Percentiles rank a stretch among this genome's conserved stretches.
phyloP scores from a whole-genome alignment of 352 stramenopile species.

The Pythium insidiosum region DNA sequence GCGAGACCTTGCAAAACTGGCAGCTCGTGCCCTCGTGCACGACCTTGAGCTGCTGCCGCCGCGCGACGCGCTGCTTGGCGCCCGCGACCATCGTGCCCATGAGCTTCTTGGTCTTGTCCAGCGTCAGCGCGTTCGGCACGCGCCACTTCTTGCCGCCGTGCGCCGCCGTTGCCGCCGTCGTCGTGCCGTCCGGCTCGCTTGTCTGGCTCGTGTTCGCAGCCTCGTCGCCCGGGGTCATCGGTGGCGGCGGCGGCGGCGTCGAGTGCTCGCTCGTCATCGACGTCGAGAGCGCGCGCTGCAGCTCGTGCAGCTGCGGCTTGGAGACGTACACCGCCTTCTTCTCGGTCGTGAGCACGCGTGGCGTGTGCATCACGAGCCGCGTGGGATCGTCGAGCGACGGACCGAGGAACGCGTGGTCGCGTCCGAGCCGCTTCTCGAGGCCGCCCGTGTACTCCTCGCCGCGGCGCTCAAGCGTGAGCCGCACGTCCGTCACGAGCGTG shows the following conservation, averaged over 20 bases:
- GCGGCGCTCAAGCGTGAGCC: conserved; percentile 72
- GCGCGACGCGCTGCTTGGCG: conserved; percentile 61
- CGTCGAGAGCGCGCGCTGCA: neutral
- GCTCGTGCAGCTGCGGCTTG: conserved; percentile 33
- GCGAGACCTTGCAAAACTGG: conserved; percentile 72
- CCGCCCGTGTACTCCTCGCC: conserved; percentile 48
- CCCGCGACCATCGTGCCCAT: conserved; percentile 63
- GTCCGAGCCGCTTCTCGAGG: conserved; percentile 54
- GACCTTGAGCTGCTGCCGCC: conserved; percentile 58
- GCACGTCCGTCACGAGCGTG: conserved; percentile 69
- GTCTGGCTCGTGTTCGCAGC: neutral
- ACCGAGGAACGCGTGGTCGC: conserved; percentile 61
- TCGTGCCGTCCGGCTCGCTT: neutral
- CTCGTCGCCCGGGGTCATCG: conserved; percentile 1
- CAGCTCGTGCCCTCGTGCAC: conserved; percentile 69
- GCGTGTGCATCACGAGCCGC: conserved; percentile 63
- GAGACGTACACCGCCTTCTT: conserved; percentile 71
- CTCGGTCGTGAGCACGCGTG: conserved; percentile 35
- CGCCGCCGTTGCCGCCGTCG: neutral
- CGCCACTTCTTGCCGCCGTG: conserved; percentile 28
- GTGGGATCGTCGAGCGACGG: conserved; percentile 51
- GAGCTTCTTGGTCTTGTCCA: conserved; percentile 45
- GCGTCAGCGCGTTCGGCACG: conserved; percentile 30
- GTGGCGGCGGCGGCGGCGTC: no score
- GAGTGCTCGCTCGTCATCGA: conserved; percentile 10